Percentiles rank a stretch among this genome's conserved stretches.
These are phyloP conservation scores for Podospora australis DNA, from an alignment of 495 filamentous ascomycete genomes.

Conservation along the genomic window DNA sequence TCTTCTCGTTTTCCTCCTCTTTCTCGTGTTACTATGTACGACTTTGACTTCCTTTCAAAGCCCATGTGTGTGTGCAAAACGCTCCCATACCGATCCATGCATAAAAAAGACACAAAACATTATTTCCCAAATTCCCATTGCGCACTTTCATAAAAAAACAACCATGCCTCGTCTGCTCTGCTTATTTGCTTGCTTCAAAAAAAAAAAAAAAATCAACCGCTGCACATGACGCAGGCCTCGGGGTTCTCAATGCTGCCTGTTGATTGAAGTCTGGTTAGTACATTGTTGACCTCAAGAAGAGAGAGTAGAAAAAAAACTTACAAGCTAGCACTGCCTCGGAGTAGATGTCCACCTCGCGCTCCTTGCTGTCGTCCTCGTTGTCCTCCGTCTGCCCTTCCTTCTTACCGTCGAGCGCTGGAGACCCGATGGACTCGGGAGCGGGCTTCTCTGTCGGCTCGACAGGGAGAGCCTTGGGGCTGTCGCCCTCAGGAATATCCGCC, in stretches of 20 bases:
- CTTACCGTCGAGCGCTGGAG: conserved; percentile 41
- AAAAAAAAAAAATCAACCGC: conserved; percentile 46
- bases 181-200: neutral
- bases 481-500: conserved; percentile 62
- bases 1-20: no score
- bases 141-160: no score
- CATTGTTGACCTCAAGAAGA: neutral
- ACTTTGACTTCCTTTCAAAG: no score
- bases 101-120: neutral
- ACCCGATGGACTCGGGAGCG: conserved; percentile 52
- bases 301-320: conserved; percentile 37
- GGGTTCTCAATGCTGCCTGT: conserved; percentile 81
- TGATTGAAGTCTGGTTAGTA: neutral
- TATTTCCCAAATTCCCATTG: no score
- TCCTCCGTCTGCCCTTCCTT: conserved; percentile 55
- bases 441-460: conserved; percentile 56
- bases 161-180: neutral
- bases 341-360: conserved; percentile 83
- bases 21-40: no score
- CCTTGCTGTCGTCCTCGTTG: conserved; percentile 55
- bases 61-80: no score
- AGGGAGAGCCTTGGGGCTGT: conserved; percentile 67
- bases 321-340: conserved; percentile 84
- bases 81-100: no score
- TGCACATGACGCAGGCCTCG: conserved; percentile 87